Evolutionary conservation across 2,329 filamentous ascomycete genomes (phyloP).

Genomic region (Rhytidhysteron rufulum): DNA sequence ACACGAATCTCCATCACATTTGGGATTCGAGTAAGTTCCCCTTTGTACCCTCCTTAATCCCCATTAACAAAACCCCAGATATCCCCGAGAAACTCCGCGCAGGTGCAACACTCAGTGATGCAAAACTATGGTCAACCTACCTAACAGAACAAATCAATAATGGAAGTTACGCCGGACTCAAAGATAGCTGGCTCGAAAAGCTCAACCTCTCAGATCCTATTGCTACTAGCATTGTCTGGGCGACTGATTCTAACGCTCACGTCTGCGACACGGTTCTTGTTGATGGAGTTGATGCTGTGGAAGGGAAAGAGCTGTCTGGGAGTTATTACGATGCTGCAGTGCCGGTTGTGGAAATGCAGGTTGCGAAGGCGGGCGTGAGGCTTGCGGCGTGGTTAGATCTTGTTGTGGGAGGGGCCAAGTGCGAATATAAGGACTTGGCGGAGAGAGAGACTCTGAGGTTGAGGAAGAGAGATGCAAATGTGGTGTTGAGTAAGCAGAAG

Average conservation of each 20-base stretch:
- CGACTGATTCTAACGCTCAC: constrained; percentile 39
- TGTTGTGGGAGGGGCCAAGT: constrained; percentile 18
- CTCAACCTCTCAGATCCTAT: constrained; percentile 34
- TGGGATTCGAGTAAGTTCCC: constrained; percentile 37
- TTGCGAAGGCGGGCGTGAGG: constrained; percentile 39
- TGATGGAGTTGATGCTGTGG: constrained; percentile 32
- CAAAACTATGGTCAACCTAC: constrained; percentile 35
- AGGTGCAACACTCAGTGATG: constrained; percentile 36
- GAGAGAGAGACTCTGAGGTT: constrained; percentile 1
- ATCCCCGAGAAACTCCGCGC: constrained; percentile 42
- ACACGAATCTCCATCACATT: constrained; percentile 41
- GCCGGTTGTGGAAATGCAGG: constrained; percentile 39
- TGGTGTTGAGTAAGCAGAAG: constrained; percentile 14
- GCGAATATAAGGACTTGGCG: constrained; percentile 3
- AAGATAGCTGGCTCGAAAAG: constrained; percentile 31
- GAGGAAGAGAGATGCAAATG: constrained; percentile 8
- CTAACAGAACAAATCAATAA: constrained; percentile 35
- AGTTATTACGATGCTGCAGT: constrained; percentile 34
- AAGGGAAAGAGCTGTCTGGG: constrained; percentile 35
- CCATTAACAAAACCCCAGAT: background rate
- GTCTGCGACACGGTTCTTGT: constrained; percentile 42
- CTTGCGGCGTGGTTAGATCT: constrained; percentile 34
- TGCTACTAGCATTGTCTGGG: constrained; percentile 39
- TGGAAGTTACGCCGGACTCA: constrained; percentile 35
- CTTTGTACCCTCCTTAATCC: background rate